phyloP scores from a whole-genome alignment of 2,329 filamentous ascomycete species.

The Diaporthe humulicola region DNA sequence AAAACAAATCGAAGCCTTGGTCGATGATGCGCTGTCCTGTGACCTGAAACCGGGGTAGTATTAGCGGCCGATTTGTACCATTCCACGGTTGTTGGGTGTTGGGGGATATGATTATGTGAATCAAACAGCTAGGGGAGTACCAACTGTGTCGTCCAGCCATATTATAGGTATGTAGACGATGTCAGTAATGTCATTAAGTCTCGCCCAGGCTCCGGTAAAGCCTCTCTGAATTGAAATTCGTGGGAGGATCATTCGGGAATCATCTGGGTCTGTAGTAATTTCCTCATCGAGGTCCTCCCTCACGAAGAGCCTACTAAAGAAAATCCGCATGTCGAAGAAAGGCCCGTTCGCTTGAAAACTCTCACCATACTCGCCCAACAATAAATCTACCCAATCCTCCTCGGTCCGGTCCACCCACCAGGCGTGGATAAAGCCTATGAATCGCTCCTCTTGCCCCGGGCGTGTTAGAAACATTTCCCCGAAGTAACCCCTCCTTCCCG shows the following conservation, averaged over 20 bases:
- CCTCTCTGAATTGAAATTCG: background rate
- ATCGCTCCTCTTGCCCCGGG: background rate
- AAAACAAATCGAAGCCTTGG: background rate
- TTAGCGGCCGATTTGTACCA: no score
- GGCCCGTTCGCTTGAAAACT: no score
- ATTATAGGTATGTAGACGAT: background rate
- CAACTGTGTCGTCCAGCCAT: background rate
- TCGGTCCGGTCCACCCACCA: background rate
- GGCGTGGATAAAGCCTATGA: background rate
- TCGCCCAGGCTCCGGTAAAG: background rate
- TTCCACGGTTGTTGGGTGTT: no score
- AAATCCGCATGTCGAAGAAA: no score
- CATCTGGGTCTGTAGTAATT: background rate
- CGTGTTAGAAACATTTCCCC: background rate
- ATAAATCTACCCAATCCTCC: background rate
- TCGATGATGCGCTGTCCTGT: background rate
- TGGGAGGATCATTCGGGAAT: background rate
- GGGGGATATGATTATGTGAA: no score
- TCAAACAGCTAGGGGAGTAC: background rate
- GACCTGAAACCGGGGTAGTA: background rate
- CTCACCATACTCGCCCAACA: background rate
- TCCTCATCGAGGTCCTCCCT: no score
- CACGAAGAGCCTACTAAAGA: no score
- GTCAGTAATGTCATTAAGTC: background rate
- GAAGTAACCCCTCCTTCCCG: background rate